Conservation (phyloP, 495 filamentous ascomycete genomes). For the Tuber borchii region DNA sequence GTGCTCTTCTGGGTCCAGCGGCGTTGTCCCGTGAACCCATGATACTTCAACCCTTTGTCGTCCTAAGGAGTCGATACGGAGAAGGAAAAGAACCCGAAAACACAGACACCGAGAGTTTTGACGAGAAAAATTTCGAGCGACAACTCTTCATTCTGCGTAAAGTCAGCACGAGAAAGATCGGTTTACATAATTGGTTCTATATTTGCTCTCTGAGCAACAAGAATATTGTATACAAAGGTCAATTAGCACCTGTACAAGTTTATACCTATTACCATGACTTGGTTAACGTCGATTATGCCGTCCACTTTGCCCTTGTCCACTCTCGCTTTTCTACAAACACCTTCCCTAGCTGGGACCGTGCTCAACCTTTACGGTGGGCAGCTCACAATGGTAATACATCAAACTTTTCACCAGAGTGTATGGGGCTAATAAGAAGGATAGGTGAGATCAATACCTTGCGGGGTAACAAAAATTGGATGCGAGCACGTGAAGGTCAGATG, state of each 20-base stretch:
- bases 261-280: slow-evolving; percentile 98
- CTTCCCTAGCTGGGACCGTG: slow-evolving; percentile 98
- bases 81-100: slow-evolving; percentile 72
- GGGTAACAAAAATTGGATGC: slow-evolving; percentile 99
- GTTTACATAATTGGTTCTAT: slow-evolving; percentile 98
- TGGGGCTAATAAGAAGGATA: slow-evolving; percentile 45
- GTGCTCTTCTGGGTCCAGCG: slow-evolving; percentile 84
- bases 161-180: slow-evolving; percentile 87
- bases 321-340: slow-evolving; percentile 99
- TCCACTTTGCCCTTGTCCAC: slow-evolving; percentile 94
- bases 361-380: slow-evolving; percentile 92
- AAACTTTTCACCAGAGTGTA: slow-evolving; percentile 25
- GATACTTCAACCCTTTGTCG: slow-evolving; percentile 93
- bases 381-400: slow-evolving; percentile 78
- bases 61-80: slow-evolving; percentile 79
- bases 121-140: slow-evolving; percentile 79
- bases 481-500: slow-evolving; percentile 92
- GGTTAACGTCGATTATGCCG: slow-evolving; percentile 95
- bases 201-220: slow-evolving; percentile 95
- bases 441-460: slow-evolving; percentile 95
- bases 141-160: slow-evolving; percentile 94
- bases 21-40: slow-evolving; percentile 89
- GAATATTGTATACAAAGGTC: slow-evolving; percentile 99
- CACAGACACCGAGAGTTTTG: slow-evolving; percentile 71
- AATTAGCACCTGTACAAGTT: slow-evolving; percentile 92